Percentiles rank a stretch among this genome's conserved stretches.
Conservation (phyloP, 305 asterid species). For the Salvia sclarea region DNA sequence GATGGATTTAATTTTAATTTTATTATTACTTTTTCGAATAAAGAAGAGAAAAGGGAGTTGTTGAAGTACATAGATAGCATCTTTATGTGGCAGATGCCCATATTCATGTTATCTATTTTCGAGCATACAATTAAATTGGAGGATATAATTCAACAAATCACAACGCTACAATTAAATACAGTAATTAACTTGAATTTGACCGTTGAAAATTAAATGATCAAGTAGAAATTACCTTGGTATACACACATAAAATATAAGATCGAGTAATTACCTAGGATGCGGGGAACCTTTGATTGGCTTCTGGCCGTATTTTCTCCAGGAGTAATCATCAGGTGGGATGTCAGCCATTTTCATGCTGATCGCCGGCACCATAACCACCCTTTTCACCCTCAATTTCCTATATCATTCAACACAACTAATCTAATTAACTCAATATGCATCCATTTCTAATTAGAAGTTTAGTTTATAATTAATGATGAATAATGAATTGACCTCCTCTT, state of each 20-base stretch:
- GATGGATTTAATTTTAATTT: too few relatives aligned
- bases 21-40: too few relatives aligned
- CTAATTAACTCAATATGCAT: too few relatives aligned
- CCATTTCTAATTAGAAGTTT: too few relatives aligned
- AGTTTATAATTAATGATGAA: too few relatives aligned
- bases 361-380: conserved; percentile 80
- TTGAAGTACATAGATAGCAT: too few relatives aligned
- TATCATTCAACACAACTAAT: not conserved
- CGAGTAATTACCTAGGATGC: conserved; percentile 81
- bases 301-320: conserved; percentile 98
- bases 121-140: too few relatives aligned
- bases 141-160: too few relatives aligned
- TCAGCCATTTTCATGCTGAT: conserved; percentile 90
- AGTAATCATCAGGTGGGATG: conserved; percentile 91
- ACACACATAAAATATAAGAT: too few relatives aligned
- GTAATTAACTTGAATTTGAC: not conserved
- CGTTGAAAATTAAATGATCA: not conserved
- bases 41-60: too few relatives aligned
- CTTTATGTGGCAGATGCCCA: too few relatives aligned
- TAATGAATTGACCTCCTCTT: conserved; percentile 52
- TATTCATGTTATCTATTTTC: too few relatives aligned
- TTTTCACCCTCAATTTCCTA: conserved; percentile 70
- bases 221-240: not conserved
- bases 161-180: not conserved
- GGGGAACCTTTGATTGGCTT: conserved; percentile 98